Conservation (phyloP, 129 eudicot genomes). For the Chrysanthemum seticuspe region DNA sequence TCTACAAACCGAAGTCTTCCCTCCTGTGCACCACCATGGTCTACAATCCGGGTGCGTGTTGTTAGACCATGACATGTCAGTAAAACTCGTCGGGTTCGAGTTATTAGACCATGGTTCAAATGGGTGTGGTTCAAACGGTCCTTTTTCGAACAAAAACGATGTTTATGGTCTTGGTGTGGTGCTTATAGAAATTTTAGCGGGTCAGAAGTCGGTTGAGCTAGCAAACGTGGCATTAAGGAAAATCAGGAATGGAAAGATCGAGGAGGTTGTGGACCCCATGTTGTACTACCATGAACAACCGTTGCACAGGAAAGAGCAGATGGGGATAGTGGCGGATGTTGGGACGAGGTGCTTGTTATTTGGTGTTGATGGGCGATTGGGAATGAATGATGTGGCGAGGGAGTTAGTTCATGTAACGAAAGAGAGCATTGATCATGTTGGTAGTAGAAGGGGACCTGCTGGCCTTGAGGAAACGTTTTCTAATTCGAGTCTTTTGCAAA, state of each 20-base stretch:
- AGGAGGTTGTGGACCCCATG: constrained; percentile 80
- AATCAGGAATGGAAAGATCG: constrained; percentile 70
- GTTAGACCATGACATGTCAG: constrained; percentile 54
- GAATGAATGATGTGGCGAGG: constrained; percentile 74
- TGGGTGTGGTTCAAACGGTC: background rate
- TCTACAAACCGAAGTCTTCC: constrained; percentile 63
- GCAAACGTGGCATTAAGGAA: constrained; percentile 55
- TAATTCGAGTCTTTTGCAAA: constrained; percentile 87
- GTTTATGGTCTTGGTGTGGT: constrained; percentile 68
- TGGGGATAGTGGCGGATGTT: constrained; percentile 70
- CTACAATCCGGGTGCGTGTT: constrained; percentile 55
- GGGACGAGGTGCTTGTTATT: constrained; percentile 79
- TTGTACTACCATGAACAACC: constrained; percentile 87
- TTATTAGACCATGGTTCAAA: constrained; percentile 28
- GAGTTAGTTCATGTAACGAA: constrained; percentile 58
- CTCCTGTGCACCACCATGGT: constrained; percentile 72
- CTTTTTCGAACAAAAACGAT: constrained; percentile 42
- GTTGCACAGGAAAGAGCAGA: constrained; percentile 56
- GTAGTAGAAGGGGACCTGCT: constrained; percentile 62
- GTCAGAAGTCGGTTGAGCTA: constrained; percentile 35
- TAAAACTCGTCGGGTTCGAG: constrained; percentile 61
- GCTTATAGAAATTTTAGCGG: constrained; percentile 73
- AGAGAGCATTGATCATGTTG: constrained; percentile 45
- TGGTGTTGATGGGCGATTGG: constrained; percentile 64
- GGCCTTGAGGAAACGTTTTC: constrained; percentile 84